Evolutionary conservation across 768 basidiomycete genomes (phyloP).

Genomic region (Brasilioporus rufonigricans): DNA sequence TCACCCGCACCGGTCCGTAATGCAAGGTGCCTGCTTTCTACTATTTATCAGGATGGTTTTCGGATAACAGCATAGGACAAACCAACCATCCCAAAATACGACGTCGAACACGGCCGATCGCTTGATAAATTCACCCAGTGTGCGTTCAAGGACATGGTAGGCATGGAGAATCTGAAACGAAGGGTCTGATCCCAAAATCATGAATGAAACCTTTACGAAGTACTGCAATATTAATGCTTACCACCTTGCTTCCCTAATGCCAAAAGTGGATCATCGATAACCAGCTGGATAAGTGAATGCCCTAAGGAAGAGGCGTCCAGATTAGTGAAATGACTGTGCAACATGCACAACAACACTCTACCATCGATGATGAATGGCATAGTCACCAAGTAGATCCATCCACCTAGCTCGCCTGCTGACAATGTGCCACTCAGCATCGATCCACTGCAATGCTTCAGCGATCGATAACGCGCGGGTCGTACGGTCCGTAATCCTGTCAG

Average conservation of each 20-base stretch:
- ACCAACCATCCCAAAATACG: slow-evolving; percentile 58
- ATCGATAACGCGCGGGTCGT: slow-evolving; percentile 8
- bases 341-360: slow-evolving; percentile 20
- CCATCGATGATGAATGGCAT: slow-evolving; percentile 69
- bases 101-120: slow-evolving; percentile 59
- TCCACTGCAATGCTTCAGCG: slow-evolving; percentile 23
- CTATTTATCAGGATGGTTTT: background rate
- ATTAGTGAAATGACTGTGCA: slow-evolving; percentile 1
- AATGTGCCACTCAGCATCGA: slow-evolving; percentile 42
- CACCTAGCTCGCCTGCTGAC: slow-evolving; percentile 41
- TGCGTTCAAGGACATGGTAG: slow-evolving; percentile 48
- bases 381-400: slow-evolving; percentile 75
- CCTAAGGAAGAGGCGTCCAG: slow-evolving; percentile 34
- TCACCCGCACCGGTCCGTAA: slow-evolving; percentile 35
- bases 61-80: background rate
- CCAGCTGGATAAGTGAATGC: slow-evolving; percentile 56
- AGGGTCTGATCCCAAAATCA: slow-evolving; percentile 35
- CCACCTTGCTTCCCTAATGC: slow-evolving; percentile 50
- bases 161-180: slow-evolving; percentile 68
- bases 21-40: slow-evolving; percentile 47
- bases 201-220: background rate
- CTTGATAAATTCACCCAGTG: slow-evolving; percentile 45
- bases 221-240: slow-evolving; percentile 17
- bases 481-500: background rate
- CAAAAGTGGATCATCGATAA: slow-evolving; percentile 59